Percentiles rank a stretch among this genome's conserved stretches.
phyloP scores from a whole-genome alignment of 306 rosid species.

The Vigna nakashimae region DNA sequence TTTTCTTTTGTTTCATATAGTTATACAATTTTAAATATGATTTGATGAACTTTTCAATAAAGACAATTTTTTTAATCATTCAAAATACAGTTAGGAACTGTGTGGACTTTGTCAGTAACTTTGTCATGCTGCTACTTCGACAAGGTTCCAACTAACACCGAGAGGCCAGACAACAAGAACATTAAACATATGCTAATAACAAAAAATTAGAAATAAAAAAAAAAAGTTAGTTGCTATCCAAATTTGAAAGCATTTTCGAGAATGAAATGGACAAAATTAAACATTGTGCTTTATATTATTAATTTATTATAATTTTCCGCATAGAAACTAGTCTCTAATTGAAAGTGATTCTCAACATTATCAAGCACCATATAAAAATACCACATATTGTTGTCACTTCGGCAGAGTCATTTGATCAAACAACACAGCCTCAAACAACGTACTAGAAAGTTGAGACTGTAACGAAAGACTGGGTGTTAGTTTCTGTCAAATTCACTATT shows the following conservation, averaged over 20 bases:
- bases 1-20: too few species aligned
- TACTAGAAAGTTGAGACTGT: constrained; percentile 13
- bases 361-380: neutral
- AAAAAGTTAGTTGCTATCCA: neutral
- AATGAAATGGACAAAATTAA: neutral
- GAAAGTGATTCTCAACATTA: neutral
- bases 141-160: neutral
- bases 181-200: neutral
- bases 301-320: neutral
- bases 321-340: neutral
- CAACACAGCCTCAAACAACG: neutral
- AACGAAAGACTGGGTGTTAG: neutral
- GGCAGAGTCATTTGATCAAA: neutral
- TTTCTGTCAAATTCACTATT: neutral
- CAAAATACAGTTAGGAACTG: neutral
- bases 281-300: neutral
- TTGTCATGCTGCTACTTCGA: neutral
- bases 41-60: neutral
- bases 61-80: neutral
- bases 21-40: too few species aligned
- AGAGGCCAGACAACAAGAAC: neutral
- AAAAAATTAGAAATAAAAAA: neutral
- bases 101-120: neutral
- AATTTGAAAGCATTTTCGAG: neutral
- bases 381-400: neutral